These are phyloP conservation scores for Angophora floribunda DNA, from an alignment of 345 rosid genomes.

Conservation along the genomic window DNA sequence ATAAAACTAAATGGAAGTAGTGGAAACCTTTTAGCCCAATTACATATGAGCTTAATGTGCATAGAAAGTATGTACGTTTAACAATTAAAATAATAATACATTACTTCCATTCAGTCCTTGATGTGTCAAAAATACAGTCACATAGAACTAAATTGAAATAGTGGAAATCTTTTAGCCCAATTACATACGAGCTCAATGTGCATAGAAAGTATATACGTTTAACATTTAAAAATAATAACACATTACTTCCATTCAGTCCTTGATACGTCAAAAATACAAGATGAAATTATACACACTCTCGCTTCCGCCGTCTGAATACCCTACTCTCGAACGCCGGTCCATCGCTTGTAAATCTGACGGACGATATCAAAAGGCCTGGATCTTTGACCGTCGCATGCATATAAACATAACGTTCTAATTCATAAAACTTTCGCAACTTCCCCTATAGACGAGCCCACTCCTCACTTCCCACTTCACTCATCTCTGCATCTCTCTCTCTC, in stretches of 20 bases:
- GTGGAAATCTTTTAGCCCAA: neutral
- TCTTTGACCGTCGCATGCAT: neutral
- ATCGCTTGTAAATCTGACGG: neutral
- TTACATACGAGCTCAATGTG: neutral
- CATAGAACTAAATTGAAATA: too few relatives aligned
- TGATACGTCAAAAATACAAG: neutral
- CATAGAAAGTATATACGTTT: too few relatives aligned
- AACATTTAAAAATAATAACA: too few relatives aligned
- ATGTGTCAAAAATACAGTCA: too few relatives aligned
- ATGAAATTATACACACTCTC: neutral
- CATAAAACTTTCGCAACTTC: neutral
- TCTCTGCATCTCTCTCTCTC: neutral
- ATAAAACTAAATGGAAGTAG: too few relatives aligned
- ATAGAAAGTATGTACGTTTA: too few relatives aligned
- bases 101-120: too few relatives aligned
- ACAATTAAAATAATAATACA: too few relatives aligned
- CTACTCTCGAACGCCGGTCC: neutral
- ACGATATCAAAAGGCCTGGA: neutral
- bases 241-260: neutral
- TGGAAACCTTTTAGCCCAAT: too few relatives aligned
- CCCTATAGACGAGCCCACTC: neutral
- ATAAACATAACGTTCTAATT: neutral
- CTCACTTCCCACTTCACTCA: neutral
- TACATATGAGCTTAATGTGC: too few relatives aligned
- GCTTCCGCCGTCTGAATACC: neutral